Evolutionary conservation across 108 stramenopile species (phyloP).

Genomic region (Stephanodiscus minutulus): DNA sequence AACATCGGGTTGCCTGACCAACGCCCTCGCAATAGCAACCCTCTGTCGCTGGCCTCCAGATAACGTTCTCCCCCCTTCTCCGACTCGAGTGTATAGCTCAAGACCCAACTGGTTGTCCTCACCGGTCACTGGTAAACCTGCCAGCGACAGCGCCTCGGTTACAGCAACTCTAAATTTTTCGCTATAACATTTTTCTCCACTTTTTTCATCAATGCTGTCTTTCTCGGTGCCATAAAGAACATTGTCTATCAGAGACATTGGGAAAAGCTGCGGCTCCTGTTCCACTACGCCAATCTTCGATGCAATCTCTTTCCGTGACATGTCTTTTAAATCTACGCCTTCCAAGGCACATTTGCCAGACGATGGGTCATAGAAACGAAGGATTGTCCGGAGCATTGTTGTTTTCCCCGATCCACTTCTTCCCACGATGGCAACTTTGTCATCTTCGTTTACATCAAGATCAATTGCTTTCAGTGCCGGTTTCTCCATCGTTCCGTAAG

Average conservation of each 20-base stretch:
- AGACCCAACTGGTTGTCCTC: slow-evolving; percentile 78
- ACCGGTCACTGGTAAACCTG: slow-evolving; percentile 65
- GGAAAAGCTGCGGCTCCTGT: slow-evolving; percentile 93
- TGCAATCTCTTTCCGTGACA: slow-evolving; percentile 77
- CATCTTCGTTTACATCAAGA: slow-evolving; percentile 82
- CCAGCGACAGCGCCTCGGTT: slow-evolving; percentile 58
- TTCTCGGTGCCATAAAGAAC: slow-evolving; percentile 87
- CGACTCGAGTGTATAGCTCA: slow-evolving; percentile 87
- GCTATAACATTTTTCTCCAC: slow-evolving; percentile 68
- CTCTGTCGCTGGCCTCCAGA: slow-evolving; percentile 93
- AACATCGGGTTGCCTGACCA: slow-evolving; percentile 81
- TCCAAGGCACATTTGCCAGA: slow-evolving; percentile 74
- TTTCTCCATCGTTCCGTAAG: slow-evolving; percentile 71
- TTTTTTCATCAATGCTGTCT: slow-evolving; percentile 66
- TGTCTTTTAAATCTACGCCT: slow-evolving; percentile 74
- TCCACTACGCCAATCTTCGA: slow-evolving; percentile 76
- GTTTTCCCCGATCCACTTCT: slow-evolving; percentile 92
- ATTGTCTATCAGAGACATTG: slow-evolving; percentile 90
- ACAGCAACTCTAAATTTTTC: slow-evolving; percentile 57
- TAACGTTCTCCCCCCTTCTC: slow-evolving; percentile 90
- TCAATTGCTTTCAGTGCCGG: slow-evolving; percentile 68
- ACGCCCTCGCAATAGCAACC: slow-evolving; percentile 92
- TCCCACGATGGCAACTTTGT: slow-evolving; percentile 94
- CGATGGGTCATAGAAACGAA: slow-evolving; percentile 95
- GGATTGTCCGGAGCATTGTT: slow-evolving; percentile 80